Conservation (phyloP, 2,329 filamentous ascomycete species). For the Fusarium cyanostomum region DNA sequence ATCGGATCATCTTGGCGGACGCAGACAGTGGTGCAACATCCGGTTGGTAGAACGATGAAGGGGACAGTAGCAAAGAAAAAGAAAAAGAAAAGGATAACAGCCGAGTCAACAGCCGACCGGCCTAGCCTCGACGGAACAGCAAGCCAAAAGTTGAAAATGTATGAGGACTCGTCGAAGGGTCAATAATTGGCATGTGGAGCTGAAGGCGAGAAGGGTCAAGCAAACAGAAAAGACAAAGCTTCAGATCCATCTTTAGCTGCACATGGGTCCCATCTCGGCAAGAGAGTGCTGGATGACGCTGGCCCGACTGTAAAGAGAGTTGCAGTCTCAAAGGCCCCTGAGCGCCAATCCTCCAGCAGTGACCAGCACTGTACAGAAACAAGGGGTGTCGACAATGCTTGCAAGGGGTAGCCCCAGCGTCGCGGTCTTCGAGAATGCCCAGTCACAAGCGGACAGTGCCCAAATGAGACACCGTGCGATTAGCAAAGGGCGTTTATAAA, state of each 20-base stretch:
- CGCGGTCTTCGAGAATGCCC: neutral
- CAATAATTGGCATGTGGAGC: slow-evolving; percentile 33
- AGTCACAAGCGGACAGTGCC: slow-evolving; percentile 11
- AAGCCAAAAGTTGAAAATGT: slow-evolving; percentile 5
- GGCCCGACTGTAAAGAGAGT: slow-evolving; percentile 30
- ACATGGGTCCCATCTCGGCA: slow-evolving; percentile 13
- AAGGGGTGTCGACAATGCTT: slow-evolving; percentile 1
- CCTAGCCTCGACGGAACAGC: slow-evolving; percentile 22
- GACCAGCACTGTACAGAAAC: too few species aligned
- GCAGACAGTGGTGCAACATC: slow-evolving; percentile 25
- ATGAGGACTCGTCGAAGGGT: slow-evolving; percentile 14
- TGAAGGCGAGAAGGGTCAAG: slow-evolving; percentile 17
- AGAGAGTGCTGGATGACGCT: slow-evolving; percentile 38
- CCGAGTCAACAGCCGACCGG: slow-evolving; percentile 4
- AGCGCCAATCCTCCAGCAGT: slow-evolving; percentile 10
- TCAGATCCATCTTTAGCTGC: slow-evolving; percentile 24
- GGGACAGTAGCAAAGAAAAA: slow-evolving; percentile 5
- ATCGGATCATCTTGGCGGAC: slow-evolving; percentile 25
- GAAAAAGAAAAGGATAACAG: slow-evolving; percentile 12
- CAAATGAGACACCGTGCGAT: slow-evolving; percentile 11
- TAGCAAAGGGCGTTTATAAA: slow-evolving; percentile 27
- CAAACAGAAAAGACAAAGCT: slow-evolving; percentile 28
- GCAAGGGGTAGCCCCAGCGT: slow-evolving; percentile 29
- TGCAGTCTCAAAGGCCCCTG: slow-evolving; percentile 28
- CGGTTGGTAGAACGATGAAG: slow-evolving; percentile 10